Base-by-base conservation (phyloP, 2,329 filamentous ascomycete species). In the Fusarium buxicola region DNA sequence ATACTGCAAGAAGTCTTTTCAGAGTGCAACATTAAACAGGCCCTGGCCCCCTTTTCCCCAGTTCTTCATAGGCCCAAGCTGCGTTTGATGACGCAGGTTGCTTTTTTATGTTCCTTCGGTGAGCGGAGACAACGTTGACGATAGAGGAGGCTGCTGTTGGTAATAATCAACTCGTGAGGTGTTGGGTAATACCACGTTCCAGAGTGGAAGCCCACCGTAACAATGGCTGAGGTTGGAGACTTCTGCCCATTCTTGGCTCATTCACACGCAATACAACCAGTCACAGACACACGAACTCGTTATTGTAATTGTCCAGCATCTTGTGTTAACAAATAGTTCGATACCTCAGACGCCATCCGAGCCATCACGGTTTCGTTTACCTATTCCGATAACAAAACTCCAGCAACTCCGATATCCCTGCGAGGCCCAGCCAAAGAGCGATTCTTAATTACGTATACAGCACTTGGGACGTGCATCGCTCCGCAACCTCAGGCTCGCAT, bases 401-500 rank as follows among this genome's bases (percentile, higher is more conserved):
- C 62, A 32, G n/a, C 10, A 58, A 63, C 49, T 52, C 62, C 62
- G 44, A 21, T 50, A 63, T 52, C 31, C 54, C 56, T 43, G 41
- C 28, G 13, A 15, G 27, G 27, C 15, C n/a, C 43, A 49, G 16
- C 46, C 56, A 66, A 59, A 39, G 62, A 63, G 34, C 41, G 39
- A 51, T 15, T 41, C 40, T 18, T 52, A 13, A 55, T 55, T 35
- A n/a, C n/a, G n/a, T n/a, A 25, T 48, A 40, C 50, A 58, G 21
- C 9, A 39, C 27, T 15, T 21, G 40, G 38, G 18, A 39, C 44
- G 21, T 28, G 40, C 39, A 34, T 31, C 34, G 21, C 32, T 45
- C 43, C 16, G 18, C 32, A 12, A 31, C 15, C 27, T 69, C 59
- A 71, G 36, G 60, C 65, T n/a, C 57, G 63, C n/a, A 56, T 70